Conservation (phyloP, 257 asterid genomes). For the Primulina huaijiensis region DNA sequence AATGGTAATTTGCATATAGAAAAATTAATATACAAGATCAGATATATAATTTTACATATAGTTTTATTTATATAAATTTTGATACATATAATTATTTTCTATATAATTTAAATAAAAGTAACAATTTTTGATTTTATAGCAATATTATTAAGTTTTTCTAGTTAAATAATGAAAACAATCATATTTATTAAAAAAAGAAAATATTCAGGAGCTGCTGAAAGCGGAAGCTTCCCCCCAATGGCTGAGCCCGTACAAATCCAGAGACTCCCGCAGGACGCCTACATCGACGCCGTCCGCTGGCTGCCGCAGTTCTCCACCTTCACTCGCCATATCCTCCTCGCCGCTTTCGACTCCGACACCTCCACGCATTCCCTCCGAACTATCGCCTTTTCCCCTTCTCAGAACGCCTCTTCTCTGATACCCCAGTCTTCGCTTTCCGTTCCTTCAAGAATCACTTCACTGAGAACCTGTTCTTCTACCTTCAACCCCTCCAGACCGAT, state of each 20-base stretch:
- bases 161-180: too few relatives aligned
- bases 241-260: conserved; percentile 41
- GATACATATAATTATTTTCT: too few relatives aligned
- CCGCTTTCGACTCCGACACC: conserved; percentile 57
- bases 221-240: conserved; percentile 19
- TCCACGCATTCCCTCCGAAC: conserved; percentile 57
- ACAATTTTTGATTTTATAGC: too few relatives aligned
- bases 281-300: conserved; percentile 80
- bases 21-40: too few relatives aligned
- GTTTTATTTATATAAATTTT: too few relatives aligned
- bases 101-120: too few relatives aligned
- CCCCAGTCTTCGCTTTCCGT: conserved; percentile 44
- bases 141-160: too few relatives aligned
- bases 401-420: conserved; percentile 25
- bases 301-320: conserved; percentile 76
- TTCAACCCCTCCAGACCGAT: conserved; percentile 45
- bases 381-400: conserved; percentile 41
- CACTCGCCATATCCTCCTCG: conserved; percentile 68
- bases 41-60: too few relatives aligned
- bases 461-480: conserved; percentile 43
- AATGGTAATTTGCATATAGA: too few relatives aligned
- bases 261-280: conserved; percentile 53
- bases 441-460: conserved; percentile 58
- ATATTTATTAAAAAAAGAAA: too few relatives aligned
- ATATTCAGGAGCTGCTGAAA: too few relatives aligned